Evolutionary conservation across 2,329 filamentous ascomycete genomes (phyloP), one percentile per base, ranked within the genome.

Genomic region (Monilinia aucupariae): DNA sequence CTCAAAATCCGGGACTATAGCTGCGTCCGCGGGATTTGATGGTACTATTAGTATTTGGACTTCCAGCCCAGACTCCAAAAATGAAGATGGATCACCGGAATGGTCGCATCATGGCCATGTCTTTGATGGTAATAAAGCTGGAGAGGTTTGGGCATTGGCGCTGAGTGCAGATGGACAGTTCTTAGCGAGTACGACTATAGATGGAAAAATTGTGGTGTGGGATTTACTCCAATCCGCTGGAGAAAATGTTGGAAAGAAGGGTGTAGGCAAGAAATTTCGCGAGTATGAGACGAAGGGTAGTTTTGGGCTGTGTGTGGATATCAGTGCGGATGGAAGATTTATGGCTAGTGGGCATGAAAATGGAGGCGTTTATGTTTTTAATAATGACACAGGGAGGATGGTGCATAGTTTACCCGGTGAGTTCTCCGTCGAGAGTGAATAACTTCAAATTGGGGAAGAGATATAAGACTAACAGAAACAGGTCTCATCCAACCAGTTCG

Each of bases 311-410:
- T 89, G 89, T 71, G 86, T 99, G 65, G 92, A 94, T 74, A 77
- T 97, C 74, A 87, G 84, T 69, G 76, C 79, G 25, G 89, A 99
- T 75, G 93, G 92, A 60, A 87, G 85, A 66, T 89, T 91, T 75
- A 96, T 92, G 37, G 93, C 92, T 4, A 96, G 89, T 59, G 94
- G 94, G 0, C 93, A 99, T 76, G 90, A 96, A 74, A 96, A 90
- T 71, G 94, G 94, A 20, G 87, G 86, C 15, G 84, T 97, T 66
- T 97, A 97, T 77, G 86, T 99, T 66, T 99, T 97, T 81, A 92
- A 92, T 79, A 97, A 96, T 71, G 88, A 92, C 69, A 91, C 89
- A 0, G 90, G 91, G 4, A 85, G 91, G 61, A 85, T 99, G 70
- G 81, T 90, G 15, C 93, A 96, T 76, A 94, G 91, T 9, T 80